Conservation (phyloP, 495 filamentous ascomycete genomes). For the Viridothelium virens region DNA sequence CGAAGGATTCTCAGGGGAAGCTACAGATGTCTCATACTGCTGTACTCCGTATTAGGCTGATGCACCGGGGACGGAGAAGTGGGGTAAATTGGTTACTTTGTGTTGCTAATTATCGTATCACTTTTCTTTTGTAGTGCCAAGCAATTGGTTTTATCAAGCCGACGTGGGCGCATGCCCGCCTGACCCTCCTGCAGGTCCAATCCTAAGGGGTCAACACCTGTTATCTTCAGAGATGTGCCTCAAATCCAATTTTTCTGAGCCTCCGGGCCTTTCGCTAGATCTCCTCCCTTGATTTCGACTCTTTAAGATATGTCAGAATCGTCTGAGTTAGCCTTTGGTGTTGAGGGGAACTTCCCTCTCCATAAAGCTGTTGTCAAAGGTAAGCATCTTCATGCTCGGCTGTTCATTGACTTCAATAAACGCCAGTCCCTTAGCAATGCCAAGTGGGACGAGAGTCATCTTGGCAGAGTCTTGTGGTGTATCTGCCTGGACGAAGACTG, state of each 20-base stretch:
- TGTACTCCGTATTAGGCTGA: too few relatives aligned
- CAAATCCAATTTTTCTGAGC: neutral
- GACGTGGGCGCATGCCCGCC: too few relatives aligned
- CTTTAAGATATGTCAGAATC: slow-evolving; percentile 15
- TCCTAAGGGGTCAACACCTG: too few relatives aligned
- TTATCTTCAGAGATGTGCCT: too few relatives aligned
- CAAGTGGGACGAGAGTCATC: slow-evolving; percentile 24
- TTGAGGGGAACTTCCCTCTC: slow-evolving; percentile 27
- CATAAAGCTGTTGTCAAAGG: slow-evolving; percentile 29
- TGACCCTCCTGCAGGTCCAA: too few relatives aligned
- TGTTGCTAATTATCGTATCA: too few relatives aligned
- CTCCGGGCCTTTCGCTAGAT: neutral
- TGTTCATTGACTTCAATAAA: neutral
- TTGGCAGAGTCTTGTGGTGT: slow-evolving; percentile 27
- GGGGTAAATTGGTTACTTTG: too few relatives aligned
- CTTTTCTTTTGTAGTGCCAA: too few relatives aligned
- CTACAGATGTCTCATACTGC: too few relatives aligned
- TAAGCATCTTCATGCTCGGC: slow-evolving; percentile 13
- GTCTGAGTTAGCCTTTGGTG: slow-evolving; percentile 22
- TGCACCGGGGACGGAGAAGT: too few relatives aligned
- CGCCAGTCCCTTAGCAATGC: slow-evolving; percentile 24
- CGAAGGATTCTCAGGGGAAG: too few relatives aligned
- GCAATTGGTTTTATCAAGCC: too few relatives aligned
- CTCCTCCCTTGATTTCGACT: neutral
- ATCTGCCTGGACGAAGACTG: slow-evolving; percentile 32